Conservation (phyloP, 176 grass and related monocot species). For the Hordeum marinum region DNA sequence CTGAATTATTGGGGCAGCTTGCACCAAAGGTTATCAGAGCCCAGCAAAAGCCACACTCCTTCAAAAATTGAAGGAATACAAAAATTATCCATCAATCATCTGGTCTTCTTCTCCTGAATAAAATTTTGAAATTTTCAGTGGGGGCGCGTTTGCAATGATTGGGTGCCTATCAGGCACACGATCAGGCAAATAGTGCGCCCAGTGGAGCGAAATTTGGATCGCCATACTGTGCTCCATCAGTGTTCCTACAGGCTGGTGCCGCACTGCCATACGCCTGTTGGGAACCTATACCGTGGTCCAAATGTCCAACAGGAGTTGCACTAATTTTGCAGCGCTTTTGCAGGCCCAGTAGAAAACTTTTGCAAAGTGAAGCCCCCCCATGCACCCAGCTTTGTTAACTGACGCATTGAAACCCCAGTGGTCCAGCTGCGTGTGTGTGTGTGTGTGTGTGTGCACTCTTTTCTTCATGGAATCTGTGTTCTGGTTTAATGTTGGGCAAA, state of each 20-base stretch:
- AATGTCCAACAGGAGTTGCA: constrained; percentile 29
- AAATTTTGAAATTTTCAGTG: neutral
- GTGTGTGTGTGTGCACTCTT: neutral
- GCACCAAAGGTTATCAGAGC: too few relatives aligned
- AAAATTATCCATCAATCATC: neutral
- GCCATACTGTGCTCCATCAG: constrained; percentile 28
- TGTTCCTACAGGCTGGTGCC: constrained; percentile 33
- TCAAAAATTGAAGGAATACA: neutral
- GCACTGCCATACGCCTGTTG: constrained; percentile 32
- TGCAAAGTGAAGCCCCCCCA: constrained; percentile 7
- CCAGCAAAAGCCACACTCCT: neutral
- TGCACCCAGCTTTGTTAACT: constrained; percentile 33
- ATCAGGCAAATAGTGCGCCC: neutral
- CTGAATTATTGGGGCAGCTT: neutral
- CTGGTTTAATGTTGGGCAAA: constrained; percentile 20
- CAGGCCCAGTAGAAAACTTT: constrained; percentile 30
- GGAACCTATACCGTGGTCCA: constrained; percentile 44
- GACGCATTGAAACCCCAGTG: constrained; percentile 29
- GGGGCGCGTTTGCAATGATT: constrained; percentile 25
- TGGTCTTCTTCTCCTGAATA: neutral
- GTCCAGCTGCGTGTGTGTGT: constrained; percentile 1
- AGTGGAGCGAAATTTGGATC: constrained; percentile 29
- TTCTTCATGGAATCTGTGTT: constrained; percentile 18
- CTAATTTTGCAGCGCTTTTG: constrained; percentile 35
- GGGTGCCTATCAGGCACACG: neutral